Evolutionary conservation across 2,329 filamentous ascomycete genomes (phyloP), one percentile per base, ranked within the genome.

Genomic region (Teratosphaeria destructans): DNA sequence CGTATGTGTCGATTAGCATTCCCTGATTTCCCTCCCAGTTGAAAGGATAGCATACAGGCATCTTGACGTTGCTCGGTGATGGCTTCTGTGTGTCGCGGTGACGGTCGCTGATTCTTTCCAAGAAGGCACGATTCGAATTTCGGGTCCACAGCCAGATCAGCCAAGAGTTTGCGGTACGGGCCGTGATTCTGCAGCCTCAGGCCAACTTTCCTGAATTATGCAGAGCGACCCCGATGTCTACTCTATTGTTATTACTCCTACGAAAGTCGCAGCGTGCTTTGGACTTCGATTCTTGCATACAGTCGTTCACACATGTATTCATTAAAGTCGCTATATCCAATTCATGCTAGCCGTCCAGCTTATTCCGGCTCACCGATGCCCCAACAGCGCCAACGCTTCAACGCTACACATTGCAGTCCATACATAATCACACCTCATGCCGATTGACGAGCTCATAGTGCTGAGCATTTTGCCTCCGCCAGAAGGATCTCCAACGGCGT

Each of bases 391-490:
- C 61, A 52, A 57, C 60, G 61, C 62, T 62, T 32, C 37, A 60
- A 57, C 54, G 52, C 57, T 49, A 49, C 43, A 49, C 43, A 19
- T 10, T 59, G 39, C 39, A 57, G 34, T 12, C 59, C 57, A 57
- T 27, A 16, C 35, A 52, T 63, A 66, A 27, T 55, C 57, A 59
- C 35, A 67, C 65, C 43, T 71, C 68, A 58, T 71, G 69, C 47
- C 69, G 62, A 32, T 67, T 61, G 5, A 70, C 65, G 14, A 71
- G 62, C 59, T 71, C 70, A 47, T 70, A 71, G 49, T 71, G 67
- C 47, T 64, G 60, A 27, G 63, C 61, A 34, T 61, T 66, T n/a
- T 59, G 57, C 58, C 67, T 60, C 26, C 65, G 66, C 68, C 70
- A 71, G 59, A 71, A 71, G 6, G 66, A 65, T 55, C 68, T 59